Evolutionary conservation across 2,329 filamentous ascomycete genomes (phyloP).

Genomic region (Aspergillus sergii): DNA sequence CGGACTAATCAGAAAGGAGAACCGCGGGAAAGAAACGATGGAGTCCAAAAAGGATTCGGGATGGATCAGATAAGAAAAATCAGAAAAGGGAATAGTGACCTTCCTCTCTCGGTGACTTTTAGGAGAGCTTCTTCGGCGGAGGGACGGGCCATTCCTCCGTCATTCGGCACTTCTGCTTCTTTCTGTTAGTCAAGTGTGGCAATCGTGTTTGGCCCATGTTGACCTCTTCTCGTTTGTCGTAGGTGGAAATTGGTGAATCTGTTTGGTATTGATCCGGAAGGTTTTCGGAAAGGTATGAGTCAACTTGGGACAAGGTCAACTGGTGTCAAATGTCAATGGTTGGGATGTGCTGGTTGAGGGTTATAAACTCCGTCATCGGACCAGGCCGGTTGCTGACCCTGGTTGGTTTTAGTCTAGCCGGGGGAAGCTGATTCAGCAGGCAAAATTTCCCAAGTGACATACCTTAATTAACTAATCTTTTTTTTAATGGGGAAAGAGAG

Average conservation of each 20-base stretch:
- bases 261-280: not conserved
- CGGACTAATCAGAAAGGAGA: not conserved
- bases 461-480: no score
- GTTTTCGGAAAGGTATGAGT: not conserved
- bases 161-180: conserved; percentile 21
- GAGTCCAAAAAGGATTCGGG: no score
- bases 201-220: not conserved
- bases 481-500: not conserved
- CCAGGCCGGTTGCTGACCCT: not conserved
- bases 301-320: not conserved
- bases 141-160: conserved; percentile 19
- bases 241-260: not conserved
- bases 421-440: conserved; percentile 20
- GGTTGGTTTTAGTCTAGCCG: conserved; percentile 15
- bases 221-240: not conserved
- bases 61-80: conserved; percentile 12
- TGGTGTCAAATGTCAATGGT: not conserved
- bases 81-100: not conserved
- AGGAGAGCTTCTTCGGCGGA: conserved; percentile 8
- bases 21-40: not conserved
- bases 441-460: not conserved
- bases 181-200: not conserved
- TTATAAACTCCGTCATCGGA: conserved; percentile 28
- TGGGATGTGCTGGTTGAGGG: not conserved
- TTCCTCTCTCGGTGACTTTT: not conserved